phyloP scores from a whole-genome alignment of 768 basidiomycete species.

The Phallus indusiatus region DNA sequence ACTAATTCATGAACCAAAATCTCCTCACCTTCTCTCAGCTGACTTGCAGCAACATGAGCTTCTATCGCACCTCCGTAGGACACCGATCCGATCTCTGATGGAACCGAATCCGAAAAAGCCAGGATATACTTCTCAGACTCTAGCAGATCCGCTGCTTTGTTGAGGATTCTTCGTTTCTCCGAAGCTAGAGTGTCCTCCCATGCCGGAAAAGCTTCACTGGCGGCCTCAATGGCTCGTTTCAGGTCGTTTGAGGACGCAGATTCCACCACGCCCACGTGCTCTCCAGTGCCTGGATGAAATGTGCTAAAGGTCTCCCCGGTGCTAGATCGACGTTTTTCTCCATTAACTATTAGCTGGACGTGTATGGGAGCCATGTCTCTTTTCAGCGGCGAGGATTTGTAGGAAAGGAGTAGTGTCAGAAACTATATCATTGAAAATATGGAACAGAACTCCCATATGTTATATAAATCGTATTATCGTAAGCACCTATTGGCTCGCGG shows the following conservation, averaged over 20 bases:
- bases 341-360: constrained; percentile 28
- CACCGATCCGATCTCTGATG: constrained; percentile 33
- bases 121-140: constrained; percentile 31
- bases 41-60: constrained; percentile 14
- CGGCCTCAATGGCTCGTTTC: constrained; percentile 35
- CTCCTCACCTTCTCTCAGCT: constrained; percentile 19
- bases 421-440: too few relatives aligned
- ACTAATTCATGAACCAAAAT: neutral
- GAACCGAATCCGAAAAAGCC: constrained; percentile 23
- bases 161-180: constrained; percentile 34
- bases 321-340: constrained; percentile 27
- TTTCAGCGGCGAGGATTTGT: too few relatives aligned
- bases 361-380: constrained; percentile 1
- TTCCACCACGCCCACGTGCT: constrained; percentile 35
- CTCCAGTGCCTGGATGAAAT: constrained; percentile 31
- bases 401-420: too few relatives aligned
- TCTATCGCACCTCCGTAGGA: constrained; percentile 18
- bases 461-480: too few relatives aligned
- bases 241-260: constrained; percentile 36
- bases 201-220: constrained; percentile 34
- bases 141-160: constrained; percentile 40
- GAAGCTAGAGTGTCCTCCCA: constrained; percentile 34
- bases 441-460: too few relatives aligned
- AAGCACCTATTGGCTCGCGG: too few relatives aligned
- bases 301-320: constrained; percentile 35